Evolutionary conservation across 75 land plant genomes (phyloP), one percentile per base, ranked within the genome.

Genomic region (Cupressus sempervirens): DNA sequence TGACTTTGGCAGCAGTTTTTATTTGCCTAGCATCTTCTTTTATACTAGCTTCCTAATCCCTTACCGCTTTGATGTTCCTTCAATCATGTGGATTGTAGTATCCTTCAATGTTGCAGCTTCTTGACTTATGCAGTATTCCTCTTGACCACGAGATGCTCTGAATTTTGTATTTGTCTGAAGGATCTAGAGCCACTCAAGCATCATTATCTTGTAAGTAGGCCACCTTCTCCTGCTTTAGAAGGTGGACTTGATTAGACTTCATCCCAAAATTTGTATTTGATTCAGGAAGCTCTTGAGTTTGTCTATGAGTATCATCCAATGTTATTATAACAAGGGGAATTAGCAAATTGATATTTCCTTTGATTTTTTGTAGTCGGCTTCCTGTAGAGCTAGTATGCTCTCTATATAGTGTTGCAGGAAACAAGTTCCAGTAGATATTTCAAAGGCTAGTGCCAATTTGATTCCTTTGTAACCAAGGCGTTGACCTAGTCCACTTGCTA

Each of bases 291-390:
- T 92, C 80, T 77, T 92, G 32, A 8, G 99, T 97, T 32, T 88
- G 89, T 40, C 84, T 73, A 88, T 97, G 95, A 36, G 99, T 97
- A 85, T 97, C 99, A 83, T 97, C 99, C 41, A 98, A 97, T 68
- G 99, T 97, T 98, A 97, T 97, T 86, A 97, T 97, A 32, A 93
- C 99, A n/a, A 97, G 88, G n/a, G 99, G 99, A 85, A 94, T 94
- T 80, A 86, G 73, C 80, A 46, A 83, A 83, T 86, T 88, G 80
- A 86, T 40, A 56, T 52, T 79, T 72, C 91, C 93, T 93, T n/a
- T n/a, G n/a, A n/a, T 5, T 82, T 62, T 40, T 76, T 86, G 85
- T 77, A 83, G 86, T 93, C 92, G 83, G 94, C 91, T 35, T 91
- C 92, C 86, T 97, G 99, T 32, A 97, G 87, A 76, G 96, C 98